These are phyloP conservation scores for Cutaneotrichosporon dermatis DNA, from an alignment of 1,284 basidiomycete genomes.

Conservation along the genomic window DNA sequence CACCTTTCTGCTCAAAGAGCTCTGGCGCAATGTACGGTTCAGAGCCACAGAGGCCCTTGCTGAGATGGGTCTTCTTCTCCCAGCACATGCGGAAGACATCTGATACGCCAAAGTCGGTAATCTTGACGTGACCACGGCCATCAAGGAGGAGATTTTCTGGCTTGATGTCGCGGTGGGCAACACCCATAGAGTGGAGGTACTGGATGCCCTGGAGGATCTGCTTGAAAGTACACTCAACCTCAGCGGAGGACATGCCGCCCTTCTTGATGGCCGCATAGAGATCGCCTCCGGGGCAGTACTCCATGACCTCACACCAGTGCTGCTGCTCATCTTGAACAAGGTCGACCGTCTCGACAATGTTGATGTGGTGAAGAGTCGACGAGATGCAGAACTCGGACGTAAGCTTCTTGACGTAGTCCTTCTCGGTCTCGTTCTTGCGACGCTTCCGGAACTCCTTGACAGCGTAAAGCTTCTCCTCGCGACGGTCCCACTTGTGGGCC, in stretches of 20 bases:
- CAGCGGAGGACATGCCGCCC: slow-evolving; percentile 87
- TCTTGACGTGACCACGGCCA: slow-evolving; percentile 90
- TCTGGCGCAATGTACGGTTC: slow-evolving; percentile 99
- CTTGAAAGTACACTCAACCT: slow-evolving; percentile 97
- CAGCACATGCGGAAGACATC: slow-evolving; percentile 98
- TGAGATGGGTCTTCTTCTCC: slow-evolving; percentile 96
- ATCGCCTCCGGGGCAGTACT: slow-evolving; percentile 96
- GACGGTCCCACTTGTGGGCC: slow-evolving; percentile 97
- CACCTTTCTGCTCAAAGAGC: slow-evolving; percentile 92
- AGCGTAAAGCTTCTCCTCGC: slow-evolving; percentile 96
- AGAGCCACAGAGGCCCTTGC: slow-evolving; percentile 91
- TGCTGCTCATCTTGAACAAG: slow-evolving; percentile 93
- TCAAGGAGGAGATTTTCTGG: slow-evolving; percentile 97
- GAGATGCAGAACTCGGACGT: slow-evolving; percentile 99
- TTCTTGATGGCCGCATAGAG: slow-evolving; percentile 97
- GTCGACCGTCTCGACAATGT: slow-evolving; percentile 98
- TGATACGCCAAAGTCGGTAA: slow-evolving; percentile 96
- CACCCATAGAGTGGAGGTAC: slow-evolving; percentile 69
- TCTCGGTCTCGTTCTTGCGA: slow-evolving; percentile 96
- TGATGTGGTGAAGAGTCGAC: slow-evolving; percentile 91
- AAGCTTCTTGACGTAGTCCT: slow-evolving; percentile 99
- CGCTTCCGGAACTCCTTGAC: slow-evolving; percentile 99
- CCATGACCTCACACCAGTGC: slow-evolving; percentile 99
- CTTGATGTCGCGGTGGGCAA: slow-evolving; percentile 96
- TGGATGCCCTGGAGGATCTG: slow-evolving; percentile 84